phyloP scores from a whole-genome alignment of 2,329 filamentous ascomycete species.

The Teratosphaeria destructans region DNA sequence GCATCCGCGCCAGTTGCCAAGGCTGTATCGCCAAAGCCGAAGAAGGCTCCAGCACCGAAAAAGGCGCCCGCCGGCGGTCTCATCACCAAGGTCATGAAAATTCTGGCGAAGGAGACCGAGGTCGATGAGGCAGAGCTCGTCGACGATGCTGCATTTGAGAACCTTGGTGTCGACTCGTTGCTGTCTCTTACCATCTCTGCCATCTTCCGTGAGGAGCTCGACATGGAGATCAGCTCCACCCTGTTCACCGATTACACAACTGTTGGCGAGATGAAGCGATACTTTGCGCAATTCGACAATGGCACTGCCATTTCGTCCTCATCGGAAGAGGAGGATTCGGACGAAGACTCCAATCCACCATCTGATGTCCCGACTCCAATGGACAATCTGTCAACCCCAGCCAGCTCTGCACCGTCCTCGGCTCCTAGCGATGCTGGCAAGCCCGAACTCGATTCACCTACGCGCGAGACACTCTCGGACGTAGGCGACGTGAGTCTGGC shows the following conservation, averaged over 20 bases:
- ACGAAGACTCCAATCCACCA: conserved; percentile 32
- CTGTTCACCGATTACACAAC: conserved; percentile 52
- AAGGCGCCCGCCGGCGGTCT: conserved; percentile 39
- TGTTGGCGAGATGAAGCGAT: conserved; percentile 50
- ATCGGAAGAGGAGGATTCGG: conserved; percentile 24
- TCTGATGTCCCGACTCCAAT: conserved; percentile 33
- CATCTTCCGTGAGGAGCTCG: conserved; percentile 51
- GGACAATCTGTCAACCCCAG: conserved; percentile 36
- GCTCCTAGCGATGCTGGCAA: conserved; percentile 33
- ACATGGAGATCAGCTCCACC: conserved; percentile 48
- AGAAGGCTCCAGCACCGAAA: conserved; percentile 36
- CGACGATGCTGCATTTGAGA: conserved; percentile 50
- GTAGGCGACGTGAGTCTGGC: conserved; percentile 35
- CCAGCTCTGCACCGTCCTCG: conserved; percentile 38
- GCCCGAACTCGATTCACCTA: conserved; percentile 23
- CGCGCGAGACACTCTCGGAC: conserved; percentile 24
- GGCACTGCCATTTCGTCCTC: conserved; percentile 20
- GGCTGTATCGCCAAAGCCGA: conserved; percentile 21
- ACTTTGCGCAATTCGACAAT: conserved; percentile 41
- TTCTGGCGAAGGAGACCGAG: conserved; percentile 57
- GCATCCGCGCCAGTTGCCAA: conserved; percentile 11
- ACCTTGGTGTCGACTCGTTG: conserved; percentile 52
- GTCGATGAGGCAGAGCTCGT: conserved; percentile 49
- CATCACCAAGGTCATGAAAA: conserved; percentile 48
- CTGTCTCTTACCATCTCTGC: conserved; percentile 52